Conservation (phyloP, 1,284 basidiomycete genomes). For the Dichomitus squalens region DNA sequence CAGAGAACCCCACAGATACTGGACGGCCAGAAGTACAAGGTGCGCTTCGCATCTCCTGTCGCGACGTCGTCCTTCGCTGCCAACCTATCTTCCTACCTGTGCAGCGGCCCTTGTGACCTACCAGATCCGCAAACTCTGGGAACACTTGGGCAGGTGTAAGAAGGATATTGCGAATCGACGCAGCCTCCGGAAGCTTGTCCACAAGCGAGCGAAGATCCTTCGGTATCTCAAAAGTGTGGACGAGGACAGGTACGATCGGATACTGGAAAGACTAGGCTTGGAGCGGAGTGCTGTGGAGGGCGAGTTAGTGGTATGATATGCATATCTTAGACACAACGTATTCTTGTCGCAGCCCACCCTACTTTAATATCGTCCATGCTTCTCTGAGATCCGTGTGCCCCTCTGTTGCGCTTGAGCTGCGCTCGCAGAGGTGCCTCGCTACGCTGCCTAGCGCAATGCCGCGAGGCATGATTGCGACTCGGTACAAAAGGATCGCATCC, state of each 20-base stretch:
- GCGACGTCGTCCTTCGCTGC: not conserved
- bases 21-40: slow-evolving; percentile 90
- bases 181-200: slow-evolving; percentile 74
- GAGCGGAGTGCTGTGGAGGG: slow-evolving; percentile 86
- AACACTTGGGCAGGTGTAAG: slow-evolving; percentile 69
- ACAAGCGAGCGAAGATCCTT: slow-evolving; percentile 83
- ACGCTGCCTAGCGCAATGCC: not conserved
- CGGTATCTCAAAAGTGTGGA: slow-evolving; percentile 76
- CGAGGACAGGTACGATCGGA: slow-evolving; percentile 71
- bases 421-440: not conserved
- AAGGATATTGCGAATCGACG: slow-evolving; percentile 83
- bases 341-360: slow-evolving; percentile 9
- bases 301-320: slow-evolving; percentile 66
- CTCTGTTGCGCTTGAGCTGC: not conserved
- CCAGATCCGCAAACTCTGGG: slow-evolving; percentile 82
- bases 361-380: not conserved
- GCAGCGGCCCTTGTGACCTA: slow-evolving; percentile 87
- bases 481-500: not conserved
- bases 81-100: not conserved
- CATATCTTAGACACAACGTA: slow-evolving; percentile 16
- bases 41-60: slow-evolving; percentile 37
- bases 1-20: slow-evolving; percentile 71
- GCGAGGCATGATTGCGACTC: not conserved
- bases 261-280: slow-evolving; percentile 78
- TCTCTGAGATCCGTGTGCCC: slow-evolving; percentile 8